Conservation (phyloP, 306 rosid genomes). For the Vigna unguiculata region DNA sequence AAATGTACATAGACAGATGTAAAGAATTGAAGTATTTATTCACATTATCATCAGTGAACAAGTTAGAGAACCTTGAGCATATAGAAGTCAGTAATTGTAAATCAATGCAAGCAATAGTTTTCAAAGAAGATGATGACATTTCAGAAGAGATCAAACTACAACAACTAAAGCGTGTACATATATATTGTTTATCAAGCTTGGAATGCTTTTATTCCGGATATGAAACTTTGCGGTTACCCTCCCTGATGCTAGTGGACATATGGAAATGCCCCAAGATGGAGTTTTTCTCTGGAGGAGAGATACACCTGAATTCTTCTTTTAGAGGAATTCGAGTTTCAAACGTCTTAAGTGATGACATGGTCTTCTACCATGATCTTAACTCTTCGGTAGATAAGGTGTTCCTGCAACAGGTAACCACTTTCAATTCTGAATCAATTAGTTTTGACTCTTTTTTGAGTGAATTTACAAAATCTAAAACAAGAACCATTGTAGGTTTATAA, state of each 20-base stretch:
- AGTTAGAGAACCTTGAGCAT: too few species aligned
- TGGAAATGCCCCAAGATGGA: neutral
- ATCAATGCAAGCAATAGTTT: too few species aligned
- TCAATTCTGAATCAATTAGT: neutral
- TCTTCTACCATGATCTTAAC: slow-evolving; percentile 5
- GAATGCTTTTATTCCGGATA: slow-evolving; percentile 16
- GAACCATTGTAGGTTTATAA: too few species aligned
- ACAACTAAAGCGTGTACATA: neutral
- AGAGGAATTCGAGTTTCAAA: neutral
- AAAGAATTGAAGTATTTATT: too few species aligned
- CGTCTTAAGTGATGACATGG: neutral
- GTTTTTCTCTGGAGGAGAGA: neutral
- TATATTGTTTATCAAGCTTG: neutral
- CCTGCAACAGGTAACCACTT: neutral
- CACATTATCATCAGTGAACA: too few species aligned
- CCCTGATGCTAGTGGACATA: neutral
- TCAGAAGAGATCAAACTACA: neutral
- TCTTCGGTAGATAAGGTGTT: neutral
- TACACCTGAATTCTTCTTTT: neutral
- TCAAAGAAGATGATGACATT: too few species aligned
- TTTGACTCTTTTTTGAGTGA: too few species aligned
- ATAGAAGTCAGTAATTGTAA: too few species aligned
- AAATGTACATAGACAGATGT: too few species aligned
- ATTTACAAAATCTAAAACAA: too few species aligned
- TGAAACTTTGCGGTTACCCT: neutral